These are phyloP conservation scores for Gastrolobium villosum DNA, from an alignment of 306 rosid genomes.

Conservation along the genomic window DNA sequence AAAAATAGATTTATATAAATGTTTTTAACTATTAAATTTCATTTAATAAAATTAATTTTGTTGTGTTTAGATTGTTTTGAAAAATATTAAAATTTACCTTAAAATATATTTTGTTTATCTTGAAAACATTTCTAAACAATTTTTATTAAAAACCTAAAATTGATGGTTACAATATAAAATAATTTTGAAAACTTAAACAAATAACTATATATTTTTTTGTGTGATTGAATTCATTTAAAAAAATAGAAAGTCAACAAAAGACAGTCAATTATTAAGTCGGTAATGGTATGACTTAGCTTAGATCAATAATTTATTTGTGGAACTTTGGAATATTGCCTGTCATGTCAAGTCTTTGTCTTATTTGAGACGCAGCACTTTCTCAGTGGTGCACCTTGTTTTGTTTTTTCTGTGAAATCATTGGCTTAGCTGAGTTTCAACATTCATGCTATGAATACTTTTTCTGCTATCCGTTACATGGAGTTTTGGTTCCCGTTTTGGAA, in stretches of 20 bases:
- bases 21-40: too few species aligned
- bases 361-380: background rate
- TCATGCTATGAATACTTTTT: too few species aligned
- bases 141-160: background rate
- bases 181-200: background rate
- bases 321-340: background rate
- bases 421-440: background rate
- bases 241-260: background rate
- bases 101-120: background rate
- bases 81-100: background rate
- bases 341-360: constrained; percentile 4
- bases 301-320: background rate
- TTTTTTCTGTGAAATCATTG: too few species aligned
- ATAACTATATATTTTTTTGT: background rate
- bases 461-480: too few species aligned
- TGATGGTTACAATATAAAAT: background rate
- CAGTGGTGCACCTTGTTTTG: background rate
- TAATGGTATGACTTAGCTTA: background rate
- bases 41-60: background rate
- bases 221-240: background rate
- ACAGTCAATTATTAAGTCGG: background rate
- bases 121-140: background rate
- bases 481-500: too few species aligned
- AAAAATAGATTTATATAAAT: too few species aligned
- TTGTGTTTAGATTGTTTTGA: background rate